These are phyloP conservation scores for Kewa caespitosa DNA, from an alignment of 179 eudicot species.

Conservation along the genomic window DNA sequence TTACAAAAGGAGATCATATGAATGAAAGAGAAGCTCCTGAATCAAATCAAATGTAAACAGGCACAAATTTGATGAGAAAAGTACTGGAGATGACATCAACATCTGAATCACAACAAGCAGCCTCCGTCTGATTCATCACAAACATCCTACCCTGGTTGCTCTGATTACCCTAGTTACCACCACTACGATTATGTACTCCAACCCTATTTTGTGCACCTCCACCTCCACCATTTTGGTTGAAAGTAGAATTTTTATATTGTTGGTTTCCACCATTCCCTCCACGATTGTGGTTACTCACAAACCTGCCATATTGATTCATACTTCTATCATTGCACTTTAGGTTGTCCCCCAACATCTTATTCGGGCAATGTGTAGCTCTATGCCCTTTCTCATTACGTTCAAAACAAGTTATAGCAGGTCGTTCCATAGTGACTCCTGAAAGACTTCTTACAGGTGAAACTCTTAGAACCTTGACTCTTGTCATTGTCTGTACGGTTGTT, in stretches of 20 bases:
- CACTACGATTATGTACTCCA: not conserved
- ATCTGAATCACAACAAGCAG: too few species aligned
- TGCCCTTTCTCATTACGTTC: too few species aligned
- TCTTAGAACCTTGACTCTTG: too few species aligned
- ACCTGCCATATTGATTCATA: not conserved
- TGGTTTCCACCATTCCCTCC: not conserved
- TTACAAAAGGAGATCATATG: not conserved
- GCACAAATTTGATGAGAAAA: not conserved
- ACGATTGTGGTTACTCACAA: not conserved
- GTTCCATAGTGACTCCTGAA: not conserved
- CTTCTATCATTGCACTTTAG: not conserved
- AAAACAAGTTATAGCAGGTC: too few species aligned
- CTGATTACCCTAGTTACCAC: not conserved
- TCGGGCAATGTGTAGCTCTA: too few species aligned
- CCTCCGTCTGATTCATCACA: not conserved
- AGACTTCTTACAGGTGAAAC: not conserved
- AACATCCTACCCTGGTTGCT: not conserved
- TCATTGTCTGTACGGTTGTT: too few species aligned
- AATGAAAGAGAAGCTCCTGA: not conserved
- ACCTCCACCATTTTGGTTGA: not conserved
- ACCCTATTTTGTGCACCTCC: not conserved
- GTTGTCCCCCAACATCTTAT: too few species aligned
- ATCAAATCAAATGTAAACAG: not conserved
- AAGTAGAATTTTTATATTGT: too few species aligned
- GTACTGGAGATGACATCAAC: not conserved